Conservation (phyloP, 805 yeast genomes). For the Metschnikowia colocasiae region DNA sequence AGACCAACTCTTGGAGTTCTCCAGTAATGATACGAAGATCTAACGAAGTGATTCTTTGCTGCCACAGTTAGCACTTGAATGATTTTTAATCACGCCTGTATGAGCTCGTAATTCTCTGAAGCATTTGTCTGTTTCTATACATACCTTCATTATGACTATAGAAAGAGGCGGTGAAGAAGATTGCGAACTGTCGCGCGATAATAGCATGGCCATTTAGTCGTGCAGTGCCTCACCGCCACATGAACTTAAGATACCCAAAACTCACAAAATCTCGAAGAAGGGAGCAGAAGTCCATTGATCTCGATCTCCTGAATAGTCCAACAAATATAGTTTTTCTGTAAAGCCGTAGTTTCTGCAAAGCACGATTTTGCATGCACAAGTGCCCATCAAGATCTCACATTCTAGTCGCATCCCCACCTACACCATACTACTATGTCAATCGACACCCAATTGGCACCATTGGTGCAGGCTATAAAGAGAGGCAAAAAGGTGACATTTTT, state of each 20-base stretch:
- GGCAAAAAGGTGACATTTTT: conserved; percentile 52
- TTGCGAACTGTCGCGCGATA: conserved; percentile 1
- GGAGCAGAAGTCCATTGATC: background rate
- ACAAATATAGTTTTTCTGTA: background rate
- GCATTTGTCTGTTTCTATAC: background rate
- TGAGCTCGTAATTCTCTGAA: background rate
- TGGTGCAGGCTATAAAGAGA: conserved; percentile 28
- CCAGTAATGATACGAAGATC: conserved; percentile 69
- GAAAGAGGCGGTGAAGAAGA: background rate
- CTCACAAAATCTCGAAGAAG: background rate
- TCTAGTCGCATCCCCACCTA: background rate
- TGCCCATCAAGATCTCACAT: background rate
- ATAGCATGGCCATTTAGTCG: background rate
- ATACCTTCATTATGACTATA: conserved; percentile 1
- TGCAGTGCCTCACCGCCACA: background rate
- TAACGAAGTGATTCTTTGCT: conserved; percentile 84
- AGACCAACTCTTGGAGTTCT: conserved; percentile 58
- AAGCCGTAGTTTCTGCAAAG: background rate
- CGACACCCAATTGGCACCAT: conserved; percentile 22
- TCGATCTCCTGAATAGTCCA: background rate
- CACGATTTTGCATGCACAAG: conserved; percentile 7
- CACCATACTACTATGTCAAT: conserved; percentile 6
- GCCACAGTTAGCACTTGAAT: background rate
- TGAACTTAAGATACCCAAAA: background rate
- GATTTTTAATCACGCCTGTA: background rate